Conservation (phyloP, 345 rosid species). For the Reutealis trisperma region DNA sequence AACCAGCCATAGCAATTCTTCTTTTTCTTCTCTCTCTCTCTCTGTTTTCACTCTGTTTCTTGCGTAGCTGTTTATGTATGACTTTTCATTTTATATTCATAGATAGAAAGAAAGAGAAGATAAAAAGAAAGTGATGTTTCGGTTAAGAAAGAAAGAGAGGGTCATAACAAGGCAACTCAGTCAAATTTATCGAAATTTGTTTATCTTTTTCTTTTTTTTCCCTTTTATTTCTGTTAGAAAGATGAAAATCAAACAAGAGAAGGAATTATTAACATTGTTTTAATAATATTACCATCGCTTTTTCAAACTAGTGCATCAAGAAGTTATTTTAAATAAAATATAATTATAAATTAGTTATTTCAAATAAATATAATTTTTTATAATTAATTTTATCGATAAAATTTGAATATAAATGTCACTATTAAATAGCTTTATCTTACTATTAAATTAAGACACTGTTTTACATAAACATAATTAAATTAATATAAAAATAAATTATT, state of each 20-base stretch:
- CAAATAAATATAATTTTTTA: too few species aligned
- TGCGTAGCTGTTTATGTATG: background rate
- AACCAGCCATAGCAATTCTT: conserved; percentile 59
- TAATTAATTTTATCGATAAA: too few species aligned
- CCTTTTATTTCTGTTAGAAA: conserved; percentile 3
- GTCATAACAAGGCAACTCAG: conserved; percentile 22
- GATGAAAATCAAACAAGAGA: background rate
- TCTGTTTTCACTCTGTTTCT: background rate
- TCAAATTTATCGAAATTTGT: conserved; percentile 20
- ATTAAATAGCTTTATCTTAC: too few species aligned
- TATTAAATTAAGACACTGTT: too few species aligned
- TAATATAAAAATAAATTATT: too few species aligned
- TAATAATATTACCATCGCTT: too few species aligned
- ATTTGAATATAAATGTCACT: too few species aligned
- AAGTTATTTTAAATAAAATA: too few species aligned
- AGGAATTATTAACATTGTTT: background rate
- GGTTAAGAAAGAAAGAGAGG: background rate
- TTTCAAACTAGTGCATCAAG: too few species aligned
- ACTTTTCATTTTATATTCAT: background rate
- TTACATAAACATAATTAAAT: too few species aligned
- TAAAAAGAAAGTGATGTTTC: background rate
- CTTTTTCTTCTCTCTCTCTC: background rate
- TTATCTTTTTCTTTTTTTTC: background rate
- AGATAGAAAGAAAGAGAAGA: background rate
- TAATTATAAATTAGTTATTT: too few species aligned